Conservation (phyloP, 768 basidiomycete genomes). For the Coprinopsis strossmayeri region DNA sequence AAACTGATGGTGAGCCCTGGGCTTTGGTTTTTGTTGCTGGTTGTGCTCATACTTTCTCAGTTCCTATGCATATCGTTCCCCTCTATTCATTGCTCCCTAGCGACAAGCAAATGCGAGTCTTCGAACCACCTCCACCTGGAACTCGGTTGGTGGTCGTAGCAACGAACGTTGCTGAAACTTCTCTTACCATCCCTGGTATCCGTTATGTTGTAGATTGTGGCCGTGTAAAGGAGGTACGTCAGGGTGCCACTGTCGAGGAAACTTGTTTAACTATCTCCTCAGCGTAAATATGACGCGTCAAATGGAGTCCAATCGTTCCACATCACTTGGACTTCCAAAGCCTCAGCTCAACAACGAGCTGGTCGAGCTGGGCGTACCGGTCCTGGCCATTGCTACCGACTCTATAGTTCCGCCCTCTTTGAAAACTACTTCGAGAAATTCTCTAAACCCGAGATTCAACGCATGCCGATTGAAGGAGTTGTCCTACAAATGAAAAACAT, state of each 20-base stretch:
- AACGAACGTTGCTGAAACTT: slow-evolving; percentile 96
- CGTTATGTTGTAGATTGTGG: slow-evolving; percentile 98
- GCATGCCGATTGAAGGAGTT: slow-evolving; percentile 94
- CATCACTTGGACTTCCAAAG: slow-evolving; percentile 91
- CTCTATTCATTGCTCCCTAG: slow-evolving; percentile 89
- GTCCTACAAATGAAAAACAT: slow-evolving; percentile 99
- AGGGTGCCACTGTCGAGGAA: too few species aligned
- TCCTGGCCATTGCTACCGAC: slow-evolving; percentile 95
- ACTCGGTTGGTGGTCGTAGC: slow-evolving; percentile 87
- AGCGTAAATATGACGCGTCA: slow-evolving; percentile 78
- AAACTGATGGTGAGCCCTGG: slow-evolving; percentile 51
- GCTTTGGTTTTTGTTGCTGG: slow-evolving; percentile 2
- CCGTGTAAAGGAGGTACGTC: slow-evolving; percentile 83
- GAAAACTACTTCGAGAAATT: slow-evolving; percentile 90
- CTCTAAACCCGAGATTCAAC: slow-evolving; percentile 84
- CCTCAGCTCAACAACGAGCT: slow-evolving; percentile 88
- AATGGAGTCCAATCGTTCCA: slow-evolving; percentile 90
- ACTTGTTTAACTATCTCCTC: not conserved
- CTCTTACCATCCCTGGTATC: slow-evolving; percentile 93
- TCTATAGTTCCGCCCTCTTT: slow-evolving; percentile 92
- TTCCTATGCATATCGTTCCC: slow-evolving; percentile 91
- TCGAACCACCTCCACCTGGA: slow-evolving; percentile 74
- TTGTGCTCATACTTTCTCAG: slow-evolving; percentile 33
- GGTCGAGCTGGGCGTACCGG: slow-evolving; percentile 97
- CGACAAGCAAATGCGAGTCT: slow-evolving; percentile 94